Percentiles rank a stretch among this genome's conserved stretches.
These are phyloP conservation scores for Clathrus columnatus DNA, from an alignment of 768 basidiomycete species.

Conservation along the genomic window DNA sequence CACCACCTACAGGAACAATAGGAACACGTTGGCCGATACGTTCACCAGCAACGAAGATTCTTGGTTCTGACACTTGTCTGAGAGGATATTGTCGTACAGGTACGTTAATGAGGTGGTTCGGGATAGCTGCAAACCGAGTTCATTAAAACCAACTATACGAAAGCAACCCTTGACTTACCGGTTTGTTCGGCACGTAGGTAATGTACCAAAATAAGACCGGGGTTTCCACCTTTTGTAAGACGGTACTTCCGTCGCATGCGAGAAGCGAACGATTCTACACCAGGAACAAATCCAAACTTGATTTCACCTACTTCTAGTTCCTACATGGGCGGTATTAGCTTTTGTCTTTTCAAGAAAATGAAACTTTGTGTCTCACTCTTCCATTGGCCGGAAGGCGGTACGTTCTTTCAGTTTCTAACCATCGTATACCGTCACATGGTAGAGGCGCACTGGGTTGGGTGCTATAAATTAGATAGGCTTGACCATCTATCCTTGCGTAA, in stretches of 20 bases:
- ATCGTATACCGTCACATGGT: conserved; percentile 71
- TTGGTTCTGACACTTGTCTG: conserved; percentile 53
- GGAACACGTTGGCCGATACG: conserved; percentile 61
- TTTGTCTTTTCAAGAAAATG: conserved; percentile 5
- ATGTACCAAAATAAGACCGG: conserved; percentile 66
- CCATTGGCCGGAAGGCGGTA: conserved; percentile 39
- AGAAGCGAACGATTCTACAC: conserved; percentile 53
- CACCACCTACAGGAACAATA: conserved; percentile 23
- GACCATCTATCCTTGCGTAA: conserved; percentile 41
- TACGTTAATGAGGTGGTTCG: conserved; percentile 46
- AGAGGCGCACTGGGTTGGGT: conserved; percentile 39
- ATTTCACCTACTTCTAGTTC: conserved; percentile 71
- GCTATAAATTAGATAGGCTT: conserved; percentile 58
- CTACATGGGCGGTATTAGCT: conserved; percentile 25
- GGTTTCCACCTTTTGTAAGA: conserved; percentile 62
- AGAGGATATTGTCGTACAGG: conserved; percentile 68
- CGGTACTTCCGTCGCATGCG: conserved; percentile 66
- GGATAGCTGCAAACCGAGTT: conserved; percentile 36
- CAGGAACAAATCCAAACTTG: conserved; percentile 72
- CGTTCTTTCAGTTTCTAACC: conserved; percentile 62
- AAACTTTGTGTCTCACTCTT: conserved; percentile 37
- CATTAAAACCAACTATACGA: conserved; percentile 3
- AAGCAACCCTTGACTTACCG: conserved; percentile 37
- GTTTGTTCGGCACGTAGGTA: conserved; percentile 57
- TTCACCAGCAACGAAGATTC: conserved; percentile 64